A percentile compares a stretch with the other conserved stretches of the same genome.
These are phyloP conservation scores for Letharia columbiana DNA, from an alignment of 495 filamentous ascomycete genomes.

Conservation along the genomic window DNA sequence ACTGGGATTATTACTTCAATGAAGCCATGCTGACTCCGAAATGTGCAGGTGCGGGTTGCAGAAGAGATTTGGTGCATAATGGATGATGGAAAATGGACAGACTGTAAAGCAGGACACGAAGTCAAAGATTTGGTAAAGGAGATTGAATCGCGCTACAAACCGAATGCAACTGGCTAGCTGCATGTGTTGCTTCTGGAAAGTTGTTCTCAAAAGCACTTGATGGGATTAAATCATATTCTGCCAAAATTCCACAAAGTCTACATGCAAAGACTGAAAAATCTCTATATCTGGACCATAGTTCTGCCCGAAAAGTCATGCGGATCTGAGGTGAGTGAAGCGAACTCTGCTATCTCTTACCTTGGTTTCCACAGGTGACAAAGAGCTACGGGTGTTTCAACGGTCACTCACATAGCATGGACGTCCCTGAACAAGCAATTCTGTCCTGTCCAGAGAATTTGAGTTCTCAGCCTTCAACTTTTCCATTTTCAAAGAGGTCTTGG, in stretches of 20 bases:
- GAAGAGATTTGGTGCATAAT: conserved; percentile 73
- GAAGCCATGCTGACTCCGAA: neutral
- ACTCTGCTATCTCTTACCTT: neutral
- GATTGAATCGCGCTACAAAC: conserved; percentile 51
- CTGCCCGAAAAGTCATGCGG: neutral
- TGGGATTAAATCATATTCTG: neutral
- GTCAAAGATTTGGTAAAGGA: conserved; percentile 66
- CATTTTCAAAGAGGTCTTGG: no score
- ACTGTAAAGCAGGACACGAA: conserved; percentile 61
- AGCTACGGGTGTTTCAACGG: neutral
- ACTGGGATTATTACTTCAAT: neutral
- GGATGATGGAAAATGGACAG: conserved; percentile 71
- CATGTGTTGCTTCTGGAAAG: neutral
- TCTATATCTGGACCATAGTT: neutral
- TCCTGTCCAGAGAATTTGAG: neutral
- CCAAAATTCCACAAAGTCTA: neutral
- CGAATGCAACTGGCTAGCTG: neutral
- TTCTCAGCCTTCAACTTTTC: no score
- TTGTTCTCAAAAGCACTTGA: neutral
- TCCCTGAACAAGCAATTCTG: neutral
- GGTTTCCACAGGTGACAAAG: neutral
- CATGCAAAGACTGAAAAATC: neutral
- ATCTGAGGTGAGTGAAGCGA: neutral
- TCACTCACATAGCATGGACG: neutral
- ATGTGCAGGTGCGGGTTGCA: conserved; percentile 53